Evolutionary conservation across 768 basidiomycete genomes (phyloP).

Genomic region (Myochromella boudieri): DNA sequence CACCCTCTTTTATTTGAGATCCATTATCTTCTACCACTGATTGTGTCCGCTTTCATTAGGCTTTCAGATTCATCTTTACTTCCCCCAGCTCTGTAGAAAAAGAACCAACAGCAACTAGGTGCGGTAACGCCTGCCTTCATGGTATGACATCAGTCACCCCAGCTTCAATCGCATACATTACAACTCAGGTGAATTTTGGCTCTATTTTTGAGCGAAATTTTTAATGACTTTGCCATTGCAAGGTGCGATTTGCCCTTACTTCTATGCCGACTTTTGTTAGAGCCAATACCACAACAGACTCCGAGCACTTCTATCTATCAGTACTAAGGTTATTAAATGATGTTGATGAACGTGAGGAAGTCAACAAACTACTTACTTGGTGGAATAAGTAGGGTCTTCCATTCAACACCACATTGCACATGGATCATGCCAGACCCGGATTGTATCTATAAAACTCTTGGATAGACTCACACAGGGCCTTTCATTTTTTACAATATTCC

Average conservation of each 20-base stretch:
- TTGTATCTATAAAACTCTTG: too few relatives aligned
- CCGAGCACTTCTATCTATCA: constrained; percentile 21
- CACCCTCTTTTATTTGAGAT: too few relatives aligned
- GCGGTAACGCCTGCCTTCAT: constrained; percentile 1
- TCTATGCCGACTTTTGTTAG: constrained; percentile 17
- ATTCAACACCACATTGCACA: too few relatives aligned
- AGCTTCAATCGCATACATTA: constrained; percentile 19
- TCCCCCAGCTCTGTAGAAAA: too few relatives aligned
- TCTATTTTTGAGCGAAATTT: not conserved
- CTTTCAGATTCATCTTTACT: too few relatives aligned
- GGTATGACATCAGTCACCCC: constrained; percentile 9
- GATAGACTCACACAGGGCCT: too few relatives aligned
- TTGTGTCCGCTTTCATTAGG: too few relatives aligned
- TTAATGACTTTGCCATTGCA: too few relatives aligned
- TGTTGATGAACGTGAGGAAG: constrained; percentile 19
- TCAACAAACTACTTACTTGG: too few relatives aligned
- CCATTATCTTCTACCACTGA: too few relatives aligned
- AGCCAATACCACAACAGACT: constrained; percentile 21
- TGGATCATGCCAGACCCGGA: too few relatives aligned
- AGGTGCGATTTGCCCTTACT: constrained; percentile 18
- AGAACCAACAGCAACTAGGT: constrained; percentile 20
- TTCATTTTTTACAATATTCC: too few relatives aligned
- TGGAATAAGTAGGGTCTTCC: constrained; percentile 22
- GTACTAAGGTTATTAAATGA: constrained; percentile 21
- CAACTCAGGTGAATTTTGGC: constrained; percentile 11